Evolutionary conservation across 2,329 filamentous ascomycete species (phyloP).

Genomic region (Fonsecaea nubica): DNA sequence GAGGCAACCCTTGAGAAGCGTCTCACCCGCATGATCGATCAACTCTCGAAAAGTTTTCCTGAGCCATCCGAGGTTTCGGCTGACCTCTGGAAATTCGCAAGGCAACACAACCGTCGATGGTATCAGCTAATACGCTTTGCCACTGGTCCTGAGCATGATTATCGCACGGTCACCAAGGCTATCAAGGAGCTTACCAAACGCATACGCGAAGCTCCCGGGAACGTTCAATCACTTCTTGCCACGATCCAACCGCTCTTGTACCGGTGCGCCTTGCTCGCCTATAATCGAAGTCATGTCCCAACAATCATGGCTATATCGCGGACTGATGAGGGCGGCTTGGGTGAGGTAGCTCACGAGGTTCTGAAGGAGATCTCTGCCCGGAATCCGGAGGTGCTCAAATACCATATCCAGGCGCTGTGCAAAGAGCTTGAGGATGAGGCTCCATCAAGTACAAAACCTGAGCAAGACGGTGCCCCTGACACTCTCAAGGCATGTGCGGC

Average conservation of each 20-base stretch:
- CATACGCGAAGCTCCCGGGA: conserved; percentile 69
- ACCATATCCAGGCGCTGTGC: conserved; percentile 89
- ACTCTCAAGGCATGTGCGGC: conserved; percentile 92
- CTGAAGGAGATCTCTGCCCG: conserved; percentile 89
- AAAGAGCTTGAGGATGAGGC: conserved; percentile 82
- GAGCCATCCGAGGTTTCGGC: conserved; percentile 73
- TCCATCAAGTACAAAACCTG: conserved; percentile 70
- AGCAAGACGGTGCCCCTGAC: conserved; percentile 79
- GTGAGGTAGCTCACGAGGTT: conserved; percentile 81
- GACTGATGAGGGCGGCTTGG: conserved; percentile 79
- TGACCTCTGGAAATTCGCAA: conserved; percentile 89
- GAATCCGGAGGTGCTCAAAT: conserved; percentile 89
- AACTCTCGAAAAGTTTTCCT: conserved; percentile 75
- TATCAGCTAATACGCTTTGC: conserved; percentile 90
- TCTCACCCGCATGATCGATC: conserved; percentile 74
- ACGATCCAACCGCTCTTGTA: conserved; percentile 84
- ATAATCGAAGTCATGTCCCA: conserved; percentile 92
- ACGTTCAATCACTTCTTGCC: conserved; percentile 65
- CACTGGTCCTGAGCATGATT: conserved; percentile 84
- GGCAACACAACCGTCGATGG: conserved; percentile 83
- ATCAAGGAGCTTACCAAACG: conserved; percentile 89
- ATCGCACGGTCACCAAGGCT: conserved; percentile 86
- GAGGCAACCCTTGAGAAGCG: conserved; percentile 71
- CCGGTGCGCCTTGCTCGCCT: conserved; percentile 80
- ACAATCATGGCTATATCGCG: conserved; percentile 87